Evolutionary conservation across 2,329 filamentous ascomycete genomes (phyloP).

Genomic region (Diaporthe velutina): DNA sequence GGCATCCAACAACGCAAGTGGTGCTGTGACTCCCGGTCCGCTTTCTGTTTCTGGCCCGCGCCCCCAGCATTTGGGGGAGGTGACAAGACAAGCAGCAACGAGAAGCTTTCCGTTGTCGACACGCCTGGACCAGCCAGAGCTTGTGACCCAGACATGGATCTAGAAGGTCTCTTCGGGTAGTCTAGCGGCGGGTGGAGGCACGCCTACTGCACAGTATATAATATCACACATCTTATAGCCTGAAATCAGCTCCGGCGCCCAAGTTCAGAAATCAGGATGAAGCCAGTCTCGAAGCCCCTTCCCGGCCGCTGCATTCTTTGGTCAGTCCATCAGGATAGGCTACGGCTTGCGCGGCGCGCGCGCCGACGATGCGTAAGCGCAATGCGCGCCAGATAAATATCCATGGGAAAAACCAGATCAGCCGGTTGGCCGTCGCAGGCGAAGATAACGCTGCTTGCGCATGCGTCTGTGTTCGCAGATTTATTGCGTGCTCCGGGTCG

Average conservation of each 20-base stretch:
- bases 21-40: slow-evolving; percentile 14
- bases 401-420: neutral
- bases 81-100: neutral
- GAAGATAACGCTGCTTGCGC: slow-evolving; percentile 14
- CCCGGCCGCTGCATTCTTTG: neutral
- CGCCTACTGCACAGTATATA: neutral
- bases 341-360: slow-evolving; percentile 9
- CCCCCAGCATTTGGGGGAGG: neutral
- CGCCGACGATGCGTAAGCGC: slow-evolving; percentile 16
- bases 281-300: slow-evolving; percentile 18
- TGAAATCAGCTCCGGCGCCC: slow-evolving; percentile 23
- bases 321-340: neutral
- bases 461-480: slow-evolving; percentile 10
- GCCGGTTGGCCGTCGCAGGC: neutral
- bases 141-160: slow-evolving; percentile 10
- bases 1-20: neutral
- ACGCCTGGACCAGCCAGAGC: slow-evolving; percentile 6
- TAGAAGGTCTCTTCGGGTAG: slow-evolving; percentile 21
- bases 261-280: neutral
- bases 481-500: slow-evolving; percentile 9
- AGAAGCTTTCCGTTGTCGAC: neutral
- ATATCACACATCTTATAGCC: slow-evolving; percentile 32
- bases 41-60: slow-evolving; percentile 16
- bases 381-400: slow-evolving; percentile 25
- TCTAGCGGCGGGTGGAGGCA: slow-evolving; percentile 29